These are phyloP conservation scores for Neurospora hispaniola DNA, from an alignment of 495 filamentous ascomycete genomes.

Conservation along the genomic window DNA sequence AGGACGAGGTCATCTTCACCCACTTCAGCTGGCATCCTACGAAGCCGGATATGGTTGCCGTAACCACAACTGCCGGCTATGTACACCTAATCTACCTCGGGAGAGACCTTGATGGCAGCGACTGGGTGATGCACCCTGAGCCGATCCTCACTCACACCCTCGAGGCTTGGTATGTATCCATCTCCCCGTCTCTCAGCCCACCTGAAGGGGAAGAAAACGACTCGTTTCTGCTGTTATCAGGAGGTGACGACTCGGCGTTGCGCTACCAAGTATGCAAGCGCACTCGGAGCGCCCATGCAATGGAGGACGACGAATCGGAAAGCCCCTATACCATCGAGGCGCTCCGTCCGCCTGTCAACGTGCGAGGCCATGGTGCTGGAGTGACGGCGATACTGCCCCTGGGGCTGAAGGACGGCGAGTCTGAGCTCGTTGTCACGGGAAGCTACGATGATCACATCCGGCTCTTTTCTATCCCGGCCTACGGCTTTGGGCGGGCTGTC, in stretches of 20 bases:
- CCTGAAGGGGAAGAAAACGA: background rate
- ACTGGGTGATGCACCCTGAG: constrained; percentile 12
- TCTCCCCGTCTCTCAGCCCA: constrained; percentile 21
- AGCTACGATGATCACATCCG: constrained; percentile 86
- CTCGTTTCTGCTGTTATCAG: constrained; percentile 42
- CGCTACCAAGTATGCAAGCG: constrained; percentile 19
- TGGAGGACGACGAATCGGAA: background rate
- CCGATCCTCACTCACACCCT: constrained; percentile 36
- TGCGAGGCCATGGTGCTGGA: constrained; percentile 62
- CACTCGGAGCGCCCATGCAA: constrained; percentile 1
- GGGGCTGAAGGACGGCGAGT: constrained; percentile 25
- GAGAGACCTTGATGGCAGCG: constrained; percentile 1
- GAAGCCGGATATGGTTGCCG: constrained; percentile 37
- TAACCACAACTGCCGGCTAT: constrained; percentile 60
- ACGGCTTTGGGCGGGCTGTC: constrained; percentile 17
- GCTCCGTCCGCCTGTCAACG: constrained; percentile 19
- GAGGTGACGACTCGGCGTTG: constrained; percentile 57
- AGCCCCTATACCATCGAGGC: constrained; percentile 28
- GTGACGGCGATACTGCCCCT: constrained; percentile 80
- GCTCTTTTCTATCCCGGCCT: constrained; percentile 35
- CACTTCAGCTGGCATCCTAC: constrained; percentile 62
- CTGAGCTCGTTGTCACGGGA: constrained; percentile 62
- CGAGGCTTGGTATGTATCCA: constrained; percentile 60
- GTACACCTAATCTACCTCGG: constrained; percentile 38
- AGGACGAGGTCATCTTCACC: constrained; percentile 47